A percentile compares a stretch with the other conserved stretches of the same genome.
Evolutionary conservation across 306 rosid species (phyloP).

Genomic region (Dryas alaskensis): DNA sequence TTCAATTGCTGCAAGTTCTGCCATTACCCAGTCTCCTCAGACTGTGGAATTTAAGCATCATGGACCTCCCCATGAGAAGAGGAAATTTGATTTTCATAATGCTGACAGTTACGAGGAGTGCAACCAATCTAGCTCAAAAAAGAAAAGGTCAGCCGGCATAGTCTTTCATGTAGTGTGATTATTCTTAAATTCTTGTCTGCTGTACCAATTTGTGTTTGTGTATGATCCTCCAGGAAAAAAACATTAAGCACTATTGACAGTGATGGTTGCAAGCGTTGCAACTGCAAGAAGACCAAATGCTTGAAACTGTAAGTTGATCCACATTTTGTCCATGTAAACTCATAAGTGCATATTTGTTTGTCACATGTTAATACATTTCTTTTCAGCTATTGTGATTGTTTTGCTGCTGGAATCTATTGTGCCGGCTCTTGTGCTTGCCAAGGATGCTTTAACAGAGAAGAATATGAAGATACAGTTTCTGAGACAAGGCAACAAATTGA

Average conservation of each 20-base stretch:
- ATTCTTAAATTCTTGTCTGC: neutral
- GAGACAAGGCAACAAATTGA: slow-evolving; percentile 44
- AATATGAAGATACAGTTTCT: slow-evolving; percentile 39
- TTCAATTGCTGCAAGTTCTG: slow-evolving; percentile 29
- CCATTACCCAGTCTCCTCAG: slow-evolving; percentile 29
- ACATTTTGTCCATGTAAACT: neutral
- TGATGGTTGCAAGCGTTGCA: slow-evolving; percentile 55
- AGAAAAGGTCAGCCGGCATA: slow-evolving; percentile 46
- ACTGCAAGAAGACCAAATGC: slow-evolving; percentile 68
- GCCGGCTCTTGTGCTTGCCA: slow-evolving; percentile 53
- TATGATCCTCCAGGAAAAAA: slow-evolving; percentile 48
- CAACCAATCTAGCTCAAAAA: slow-evolving; percentile 35
- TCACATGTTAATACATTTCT: slow-evolving; percentile 17
- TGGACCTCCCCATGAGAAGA: slow-evolving; percentile 31
- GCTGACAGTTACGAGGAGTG: slow-evolving; percentile 33
- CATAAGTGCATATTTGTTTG: neutral
- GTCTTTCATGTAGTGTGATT: slow-evolving; percentile 10
- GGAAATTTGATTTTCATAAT: slow-evolving; percentile 23
- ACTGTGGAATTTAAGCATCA: slow-evolving; percentile 19
- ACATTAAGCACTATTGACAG: slow-evolving; percentile 25
- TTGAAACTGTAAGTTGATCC: slow-evolving; percentile 67
- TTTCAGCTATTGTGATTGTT: slow-evolving; percentile 76
- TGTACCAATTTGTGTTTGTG: slow-evolving; percentile 12
- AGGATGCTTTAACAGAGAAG: slow-evolving; percentile 58
- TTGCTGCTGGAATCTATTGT: slow-evolving; percentile 58